Base-by-base conservation (phyloP, 345 rosid genomes). In the Anastatica hierochuntica region DNA sequence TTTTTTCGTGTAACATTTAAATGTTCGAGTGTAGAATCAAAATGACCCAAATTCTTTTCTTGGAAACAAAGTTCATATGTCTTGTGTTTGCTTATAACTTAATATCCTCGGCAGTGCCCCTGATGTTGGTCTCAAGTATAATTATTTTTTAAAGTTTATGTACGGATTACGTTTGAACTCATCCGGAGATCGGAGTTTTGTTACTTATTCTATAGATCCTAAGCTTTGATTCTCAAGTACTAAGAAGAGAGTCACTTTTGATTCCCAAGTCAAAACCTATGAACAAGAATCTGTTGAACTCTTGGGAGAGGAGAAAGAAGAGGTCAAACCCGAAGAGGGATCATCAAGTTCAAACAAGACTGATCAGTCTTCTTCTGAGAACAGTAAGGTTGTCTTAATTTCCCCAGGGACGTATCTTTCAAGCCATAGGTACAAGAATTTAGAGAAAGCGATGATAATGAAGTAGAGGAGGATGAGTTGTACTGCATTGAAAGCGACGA, bases 201-300 rank as follows among this genome's bases (percentile, higher is more conserved):
- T n/a, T n/a, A n/a, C n/a, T n/a, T n/a, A n/a, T n/a, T n/a, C n/a
- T 51, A 0, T 20, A 12, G n/a, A 27, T 46, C 33, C 53, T 10
- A 24, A 12, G 60, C 44, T 38, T 60, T 44, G 18, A 45, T 60
- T 26, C 52, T 40, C 56, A 58, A 61, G 66, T 3, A 16, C 66
- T 66, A 55, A 67, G 16, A 88, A 82, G 77, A 88, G 77, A 74
- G 99, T 88, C 13, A 83, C 90, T 1, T 94, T 88, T 41, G 82
- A 85, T 63, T 61, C 82, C 23, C 52, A 78, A 64, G 76, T 88
- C 68, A 67, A 49, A 60, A 76, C 94, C 9, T 79, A 81, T 52
- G 97, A 88, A 38, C 81, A 75, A 40, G 85, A 82, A 61, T 72
- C 69, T 8, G 51, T 53, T 7, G 76, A 73, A 10, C 33, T 55